Percentiles rank a stretch among this genome's conserved stretches.
Conservation (phyloP, 305 asterid species). For the Solanum hybrid region DNA sequence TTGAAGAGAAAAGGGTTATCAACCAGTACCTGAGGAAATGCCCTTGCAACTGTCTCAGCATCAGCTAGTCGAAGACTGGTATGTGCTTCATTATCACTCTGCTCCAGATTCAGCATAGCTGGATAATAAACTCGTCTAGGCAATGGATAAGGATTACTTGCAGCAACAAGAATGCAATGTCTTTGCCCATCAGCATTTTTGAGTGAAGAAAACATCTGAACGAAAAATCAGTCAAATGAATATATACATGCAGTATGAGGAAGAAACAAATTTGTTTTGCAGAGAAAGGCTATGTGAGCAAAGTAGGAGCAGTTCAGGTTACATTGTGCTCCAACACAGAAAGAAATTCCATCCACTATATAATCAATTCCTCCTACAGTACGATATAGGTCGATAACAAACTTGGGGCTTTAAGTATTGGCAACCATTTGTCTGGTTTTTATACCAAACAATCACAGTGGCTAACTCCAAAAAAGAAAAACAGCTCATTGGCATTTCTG, state of each 20-base stretch:
- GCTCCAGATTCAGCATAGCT: conserved; percentile 43
- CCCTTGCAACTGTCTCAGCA: conserved; percentile 79
- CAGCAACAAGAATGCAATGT: conserved; percentile 89
- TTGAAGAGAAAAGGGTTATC: not conserved
- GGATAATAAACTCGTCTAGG: conserved; percentile 71
- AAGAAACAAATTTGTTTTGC: not conserved
- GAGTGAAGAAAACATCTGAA: conserved; percentile 59
- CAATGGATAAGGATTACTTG: conserved; percentile 81
- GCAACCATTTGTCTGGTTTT: not conserved
- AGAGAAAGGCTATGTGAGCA: not conserved
- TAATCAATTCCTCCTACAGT: not conserved
- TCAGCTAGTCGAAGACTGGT: conserved; percentile 51
- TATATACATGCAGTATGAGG: not conserved
- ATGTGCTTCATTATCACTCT: conserved; percentile 47
- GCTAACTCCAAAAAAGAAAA: not conserved
- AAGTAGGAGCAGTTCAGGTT: not conserved
- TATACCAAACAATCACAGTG: not conserved
- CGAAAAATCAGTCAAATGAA: conserved; percentile 5
- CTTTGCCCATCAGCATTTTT: conserved; percentile 56
- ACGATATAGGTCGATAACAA: not conserved
- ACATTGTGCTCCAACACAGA: not conserved
- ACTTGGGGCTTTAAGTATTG: not conserved
- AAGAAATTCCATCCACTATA: not conserved
- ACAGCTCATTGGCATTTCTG: not conserved
- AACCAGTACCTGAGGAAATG: conserved; percentile 62